These are phyloP conservation scores for Paracoccidioides lutzii DNA, from an alignment of 2,329 filamentous ascomycete species.

Conservation along the genomic window DNA sequence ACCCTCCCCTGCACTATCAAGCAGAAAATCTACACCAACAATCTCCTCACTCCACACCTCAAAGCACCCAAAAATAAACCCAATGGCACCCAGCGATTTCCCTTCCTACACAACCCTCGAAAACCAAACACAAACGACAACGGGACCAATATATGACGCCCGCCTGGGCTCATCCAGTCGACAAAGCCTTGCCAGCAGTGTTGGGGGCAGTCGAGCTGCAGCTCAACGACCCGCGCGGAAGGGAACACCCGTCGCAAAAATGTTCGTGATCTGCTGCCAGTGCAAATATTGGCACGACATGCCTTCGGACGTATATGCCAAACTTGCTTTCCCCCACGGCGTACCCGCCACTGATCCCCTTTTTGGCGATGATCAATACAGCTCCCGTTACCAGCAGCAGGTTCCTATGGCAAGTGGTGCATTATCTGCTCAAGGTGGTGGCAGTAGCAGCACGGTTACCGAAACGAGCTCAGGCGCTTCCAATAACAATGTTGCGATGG, in stretches of 20 bases:
- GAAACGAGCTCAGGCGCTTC: not conserved
- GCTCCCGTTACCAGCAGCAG: not conserved
- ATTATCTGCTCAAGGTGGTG: not conserved
- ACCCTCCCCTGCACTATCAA: not conserved
- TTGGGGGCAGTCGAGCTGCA: not conserved
- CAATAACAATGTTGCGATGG: not conserved
- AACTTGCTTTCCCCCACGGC: constrained; percentile 19
- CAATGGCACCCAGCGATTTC: not conserved
- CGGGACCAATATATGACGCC: not conserved
- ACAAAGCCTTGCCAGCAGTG: constrained; percentile 1
- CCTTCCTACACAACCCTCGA: not conserved
- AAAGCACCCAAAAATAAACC: not conserved
- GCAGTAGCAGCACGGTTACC: not conserved
- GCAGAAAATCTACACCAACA: not conserved
- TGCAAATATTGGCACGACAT: constrained; percentile 34
- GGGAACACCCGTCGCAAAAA: constrained; percentile 16
- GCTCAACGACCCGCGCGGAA: constrained; percentile 1
- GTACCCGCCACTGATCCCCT: not conserved
- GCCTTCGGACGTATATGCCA: constrained; percentile 28
- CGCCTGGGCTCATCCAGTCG: not conserved
- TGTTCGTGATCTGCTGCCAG: constrained; percentile 33
- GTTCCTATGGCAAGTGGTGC: not conserved
- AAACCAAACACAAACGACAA: not conserved
- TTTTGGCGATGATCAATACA: not conserved
- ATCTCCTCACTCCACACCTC: not conserved